These are phyloP conservation scores for Saccharomyces cerevisiae DNA, from an alignment of 805 yeast species.

Conservation along the genomic window DNA sequence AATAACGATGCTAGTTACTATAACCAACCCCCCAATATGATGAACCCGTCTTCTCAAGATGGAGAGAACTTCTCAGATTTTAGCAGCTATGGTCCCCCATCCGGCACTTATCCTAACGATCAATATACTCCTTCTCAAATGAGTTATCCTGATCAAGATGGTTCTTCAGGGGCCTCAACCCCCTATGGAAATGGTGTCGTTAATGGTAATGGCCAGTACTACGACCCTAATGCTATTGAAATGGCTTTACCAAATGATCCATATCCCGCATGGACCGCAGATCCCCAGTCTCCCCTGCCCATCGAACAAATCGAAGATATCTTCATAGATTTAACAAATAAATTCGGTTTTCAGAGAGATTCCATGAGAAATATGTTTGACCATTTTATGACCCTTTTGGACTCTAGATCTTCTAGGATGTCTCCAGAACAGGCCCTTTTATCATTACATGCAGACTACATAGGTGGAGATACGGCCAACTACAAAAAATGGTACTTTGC, in stretches of 20 bases:
- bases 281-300: slow-evolving; percentile 76
- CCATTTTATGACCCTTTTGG: slow-evolving; percentile 75
- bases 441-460: slow-evolving; percentile 76
- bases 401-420: slow-evolving; percentile 81
- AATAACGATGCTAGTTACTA: slow-evolving; percentile 43
- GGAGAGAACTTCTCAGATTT: slow-evolving; percentile 61
- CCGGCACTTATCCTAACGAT: slow-evolving; percentile 50
- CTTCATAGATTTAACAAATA: slow-evolving; percentile 72
- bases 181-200: slow-evolving; percentile 41
- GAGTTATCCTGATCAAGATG: slow-evolving; percentile 51
- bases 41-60: slow-evolving; percentile 32
- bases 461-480: slow-evolving; percentile 81
- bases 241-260: slow-evolving; percentile 79
- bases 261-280: slow-evolving; percentile 98
- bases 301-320: slow-evolving; percentile 80
- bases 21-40: slow-evolving; percentile 40
- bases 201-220: slow-evolving; percentile 52
- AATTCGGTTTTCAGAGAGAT: slow-evolving; percentile 84
- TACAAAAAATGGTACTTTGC: slow-evolving; percentile 90
- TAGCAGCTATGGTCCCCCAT: slow-evolving; percentile 18
- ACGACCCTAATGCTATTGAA: slow-evolving; percentile 50
- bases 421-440: slow-evolving; percentile 77
- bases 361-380: slow-evolving; percentile 88
- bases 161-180: slow-evolving; percentile 72
- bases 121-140: slow-evolving; percentile 76